Evolutionary conservation across 768 basidiomycete species (phyloP).

Genomic region (Tremella mesenterica): DNA sequence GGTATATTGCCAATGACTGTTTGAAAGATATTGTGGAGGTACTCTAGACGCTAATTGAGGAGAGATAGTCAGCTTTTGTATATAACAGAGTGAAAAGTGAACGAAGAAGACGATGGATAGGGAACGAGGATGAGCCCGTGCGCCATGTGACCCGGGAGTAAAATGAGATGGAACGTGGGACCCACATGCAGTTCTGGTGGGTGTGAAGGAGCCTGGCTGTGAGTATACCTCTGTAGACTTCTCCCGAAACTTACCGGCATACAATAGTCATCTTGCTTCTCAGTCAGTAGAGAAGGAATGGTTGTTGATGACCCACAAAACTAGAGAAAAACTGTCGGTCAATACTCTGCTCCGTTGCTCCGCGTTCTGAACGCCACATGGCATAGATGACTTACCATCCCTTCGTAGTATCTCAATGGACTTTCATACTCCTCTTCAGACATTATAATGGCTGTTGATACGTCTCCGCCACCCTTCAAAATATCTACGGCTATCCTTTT

Average conservation of each 20-base stretch:
- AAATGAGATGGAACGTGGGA: background rate
- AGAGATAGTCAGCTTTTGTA: background rate
- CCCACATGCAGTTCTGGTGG: constrained; percentile 13
- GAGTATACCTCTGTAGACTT: background rate
- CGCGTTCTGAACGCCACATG: too few species aligned
- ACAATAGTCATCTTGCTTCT: constrained; percentile 20
- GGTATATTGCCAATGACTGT: constrained; percentile 12
- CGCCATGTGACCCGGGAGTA: background rate
- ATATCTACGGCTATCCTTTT: too few species aligned
- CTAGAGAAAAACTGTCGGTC: background rate
- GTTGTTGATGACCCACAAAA: background rate
- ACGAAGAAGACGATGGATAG: background rate
- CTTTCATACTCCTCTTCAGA: background rate
- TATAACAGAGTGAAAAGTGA: background rate
- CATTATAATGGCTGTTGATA: too few species aligned
- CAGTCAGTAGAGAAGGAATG: background rate
- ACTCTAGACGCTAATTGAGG: constrained; percentile 5
- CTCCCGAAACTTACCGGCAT: constrained; percentile 5
- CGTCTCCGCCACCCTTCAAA: too few species aligned
- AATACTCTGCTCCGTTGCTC: background rate
- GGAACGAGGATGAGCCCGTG: background rate
- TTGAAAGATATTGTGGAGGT: constrained; percentile 9
- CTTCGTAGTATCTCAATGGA: background rate
- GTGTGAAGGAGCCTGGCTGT: constrained; percentile 11
- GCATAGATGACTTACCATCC: background rate